Conservation (phyloP, 805 yeast species). For the Maudiozyma pseudohumilis region DNA sequence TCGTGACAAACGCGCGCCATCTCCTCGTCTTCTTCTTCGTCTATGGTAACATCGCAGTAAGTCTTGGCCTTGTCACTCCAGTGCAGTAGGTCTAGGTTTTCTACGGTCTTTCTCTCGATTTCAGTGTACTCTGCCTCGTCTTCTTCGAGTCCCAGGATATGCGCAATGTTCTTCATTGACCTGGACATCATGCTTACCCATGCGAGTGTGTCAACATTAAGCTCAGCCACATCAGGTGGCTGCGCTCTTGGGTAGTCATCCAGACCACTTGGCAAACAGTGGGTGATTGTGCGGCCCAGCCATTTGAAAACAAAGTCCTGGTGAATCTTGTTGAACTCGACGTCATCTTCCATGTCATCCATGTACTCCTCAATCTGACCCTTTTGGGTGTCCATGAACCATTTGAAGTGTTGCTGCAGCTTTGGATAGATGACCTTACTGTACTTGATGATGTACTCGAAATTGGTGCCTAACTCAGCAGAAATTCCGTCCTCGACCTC, state of each 20-base stretch:
- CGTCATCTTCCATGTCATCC: slow-evolving; percentile 20
- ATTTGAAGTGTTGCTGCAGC: slow-evolving; percentile 64
- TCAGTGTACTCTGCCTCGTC: slow-evolving; percentile 47
- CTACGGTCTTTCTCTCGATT: slow-evolving; percentile 46
- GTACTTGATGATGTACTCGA: slow-evolving; percentile 48
- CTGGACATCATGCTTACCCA: slow-evolving; percentile 94
- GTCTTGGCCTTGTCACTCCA: slow-evolving; percentile 62
- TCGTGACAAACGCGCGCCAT: slow-evolving; percentile 59
- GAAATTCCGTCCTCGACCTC: slow-evolving; percentile 16
- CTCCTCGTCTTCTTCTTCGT: slow-evolving; percentile 53
- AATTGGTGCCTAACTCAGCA: slow-evolving; percentile 41
- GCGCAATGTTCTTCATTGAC: slow-evolving; percentile 67
- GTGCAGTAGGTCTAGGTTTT: slow-evolving; percentile 62
- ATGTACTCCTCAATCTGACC: slow-evolving; percentile 70
- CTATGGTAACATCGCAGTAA: slow-evolving; percentile 78
- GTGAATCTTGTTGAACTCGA: slow-evolving; percentile 32
- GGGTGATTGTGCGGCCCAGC: slow-evolving; percentile 82
- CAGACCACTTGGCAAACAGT: slow-evolving; percentile 84
- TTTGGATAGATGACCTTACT: slow-evolving; percentile 65
- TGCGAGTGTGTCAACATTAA: slow-evolving; percentile 78
- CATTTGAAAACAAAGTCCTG: slow-evolving; percentile 69
- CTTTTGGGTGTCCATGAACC: slow-evolving; percentile 74
- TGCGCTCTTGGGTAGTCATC: slow-evolving; percentile 90
- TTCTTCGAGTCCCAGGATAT: slow-evolving; percentile 43
- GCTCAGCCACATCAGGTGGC: slow-evolving; percentile 76